Base-by-base conservation (phyloP, 495 filamentous ascomycete genomes). In the Talaromyces stipitatus region DNA sequence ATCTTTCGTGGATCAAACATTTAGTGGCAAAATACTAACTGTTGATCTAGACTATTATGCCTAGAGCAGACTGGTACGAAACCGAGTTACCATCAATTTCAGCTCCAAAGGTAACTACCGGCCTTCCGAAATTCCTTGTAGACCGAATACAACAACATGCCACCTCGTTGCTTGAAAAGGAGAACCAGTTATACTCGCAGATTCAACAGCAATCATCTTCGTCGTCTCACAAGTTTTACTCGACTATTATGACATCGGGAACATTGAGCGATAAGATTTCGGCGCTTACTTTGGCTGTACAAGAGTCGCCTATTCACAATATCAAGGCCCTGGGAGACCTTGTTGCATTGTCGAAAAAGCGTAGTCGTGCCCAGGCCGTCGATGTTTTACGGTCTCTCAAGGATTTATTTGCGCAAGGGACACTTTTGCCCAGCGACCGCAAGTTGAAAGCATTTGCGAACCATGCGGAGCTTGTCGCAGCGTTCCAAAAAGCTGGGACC, bases 261-360 rank as follows among this genome's bases (percentile, higher is more conserved):
- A 98, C 95, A 7, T 79, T 96, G 53, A 94, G 91, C 30, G 94
- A 98, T 72, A 97, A 96, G 69, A 89, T 97, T 27, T 97, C 95
- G 2, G 94, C 94, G 5, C 72, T 97, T 62, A 98, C 94, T 1
- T 76, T 98, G 47, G 86, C 91, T 23, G 86, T 96, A 12, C 94
- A 98, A 72, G 94, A 97, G 66, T 97, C 94, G 3, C 94, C 94
- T 4, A 72, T 97, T 47, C 94, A 98, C 64, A 96, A 90, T 50
- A 86, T 82, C 52, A 95, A 92, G 61, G 85, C 90, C 9, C 81
- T 97, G 54, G 91, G 96, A 60, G 90, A 78, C 55, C 77, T 98
- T 41, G 77, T 96, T 43, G 76, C 70, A 0, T 75, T 98, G 41
- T 90, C 90, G 18, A 84, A 82, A 61, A 98, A 98, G 70, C 88